Evolutionary conservation across 176 grass and related monocot species (phyloP).

Genomic region (Phoenix roebelenii): DNA sequence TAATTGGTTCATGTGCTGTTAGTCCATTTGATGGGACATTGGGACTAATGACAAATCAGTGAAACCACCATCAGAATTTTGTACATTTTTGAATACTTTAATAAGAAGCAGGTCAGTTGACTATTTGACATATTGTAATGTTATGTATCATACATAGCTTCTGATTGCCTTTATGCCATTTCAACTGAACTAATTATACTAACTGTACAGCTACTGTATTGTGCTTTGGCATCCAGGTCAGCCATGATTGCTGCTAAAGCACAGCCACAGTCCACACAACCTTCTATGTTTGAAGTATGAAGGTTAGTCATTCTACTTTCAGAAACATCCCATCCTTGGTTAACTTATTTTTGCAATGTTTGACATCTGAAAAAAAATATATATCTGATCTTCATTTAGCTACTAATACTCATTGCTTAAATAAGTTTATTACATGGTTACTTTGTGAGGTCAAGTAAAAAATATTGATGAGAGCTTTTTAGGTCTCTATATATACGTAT

Average conservation of each 20-base stretch:
- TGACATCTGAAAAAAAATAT: too few species aligned
- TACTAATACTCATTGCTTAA: too few species aligned
- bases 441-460: background rate
- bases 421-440: background rate
- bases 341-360: too few species aligned
- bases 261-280: slow-evolving; percentile 72
- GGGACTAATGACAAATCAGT: slow-evolving; percentile 36
- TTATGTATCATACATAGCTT: background rate
- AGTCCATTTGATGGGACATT: slow-evolving; percentile 60
- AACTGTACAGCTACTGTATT: slow-evolving; percentile 55
- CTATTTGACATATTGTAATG: background rate
- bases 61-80: slow-evolving; percentile 23
- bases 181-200: slow-evolving; percentile 2
- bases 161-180: background rate
- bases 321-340: background rate
- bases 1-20: slow-evolving; percentile 37
- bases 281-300: slow-evolving; percentile 66
- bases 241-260: slow-evolving; percentile 64
- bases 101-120: slow-evolving; percentile 51
- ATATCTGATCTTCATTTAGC: too few species aligned
- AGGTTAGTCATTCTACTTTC: slow-evolving; percentile 32
- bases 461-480: too few species aligned
- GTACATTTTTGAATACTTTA: slow-evolving; percentile 64
- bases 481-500: too few species aligned
- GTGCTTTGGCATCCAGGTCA: slow-evolving; percentile 56